Evolutionary conservation across 352 stramenopile genomes (phyloP), one percentile per base, ranked within the genome.

Genomic region (Aphanomyces invadans): DNA sequence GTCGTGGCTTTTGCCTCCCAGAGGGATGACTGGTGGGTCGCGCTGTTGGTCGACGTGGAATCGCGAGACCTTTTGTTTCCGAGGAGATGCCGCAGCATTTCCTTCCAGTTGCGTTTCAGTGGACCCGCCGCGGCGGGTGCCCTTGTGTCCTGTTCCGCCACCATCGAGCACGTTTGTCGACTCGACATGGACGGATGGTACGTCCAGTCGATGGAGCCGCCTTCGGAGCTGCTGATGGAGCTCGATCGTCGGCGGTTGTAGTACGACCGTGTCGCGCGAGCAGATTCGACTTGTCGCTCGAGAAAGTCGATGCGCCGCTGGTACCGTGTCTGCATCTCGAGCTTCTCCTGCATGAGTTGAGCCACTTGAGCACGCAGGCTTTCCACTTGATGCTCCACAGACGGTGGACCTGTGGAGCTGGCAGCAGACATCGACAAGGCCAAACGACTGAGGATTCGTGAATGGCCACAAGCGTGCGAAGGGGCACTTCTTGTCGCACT

Each of bases 261-360:
- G 5, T 10, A 39, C 49, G 4, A 33, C 12, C 49, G 19, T 11
- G 19, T n/a, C 5, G 25, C 23, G 29, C 49, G 49, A 7, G 36
- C 21, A 15, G 29, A 15, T 33, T 57, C 49, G 21, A 57, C 49
- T 38, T 57, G 49, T 7, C 49, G 25, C 25, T 57, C 49, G 17
- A 57, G 23, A 38, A 57, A 57, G 29, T 57, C 49, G 36, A 57
- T 57, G 25, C 49, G 49, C 7, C 49, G 49, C 29, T 57, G 49
- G 49, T 33, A 32, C 17, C 29, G 49, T 26, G 49, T 38, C 12
- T 57, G 49, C 17, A 33, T 21, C 0, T 57, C 49, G 29, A 21
- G 21, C 49, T 57, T 57, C 21, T 57, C 49, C 49, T 32, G 25
- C 49, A 26, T 33, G 19, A 38, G 25, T 21, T 33, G 12, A 0